Base-by-base conservation (phyloP, 768 basidiomycete genomes). In the Phallus indusiatus region DNA sequence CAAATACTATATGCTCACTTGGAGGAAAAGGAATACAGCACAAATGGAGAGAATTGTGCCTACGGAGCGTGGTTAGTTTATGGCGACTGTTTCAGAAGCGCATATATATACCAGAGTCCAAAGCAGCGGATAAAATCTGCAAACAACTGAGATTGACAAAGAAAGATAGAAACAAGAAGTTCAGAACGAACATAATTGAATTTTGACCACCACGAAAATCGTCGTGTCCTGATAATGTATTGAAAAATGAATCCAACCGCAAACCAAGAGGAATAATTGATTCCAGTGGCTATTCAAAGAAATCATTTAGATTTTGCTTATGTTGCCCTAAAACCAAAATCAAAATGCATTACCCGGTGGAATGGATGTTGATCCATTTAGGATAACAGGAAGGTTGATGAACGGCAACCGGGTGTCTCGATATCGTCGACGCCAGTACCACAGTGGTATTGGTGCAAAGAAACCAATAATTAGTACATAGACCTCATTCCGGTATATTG, bases 191-290 rank as follows among this genome's bases (percentile, higher is more conserved):
- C 69, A 62, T 78, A 80, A 61, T 77, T 78, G 72, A 74, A 79
- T 71, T 78, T 78, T n/a, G 74, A 73, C 78, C 77, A 79, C 77
- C 76, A 77, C 2, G 70, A 70, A 64, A 77, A 78, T 52, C 68
- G 62, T 1, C 67, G 65, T 20, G 74, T 69, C 10, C 78, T 71
- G 11, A 78, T 55, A 54, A 71, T 60, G 64, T 72, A 79, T 63
- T 80, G 78, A 68, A 78, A 78, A 54, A 78, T 62, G 66, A 77
- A 76, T 1, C 75, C 74, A 14, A 73, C 69, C 22, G 74, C 56
- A 42, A 77, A 67, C 71, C 72, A 78, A 4, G 69, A 68, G 2
- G 74, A 70, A 59, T 73, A 79, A 66, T 80, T 78, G 68, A 79
- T 71, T 16, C 57, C 16, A 33, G 60, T 61, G 22, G 55, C 55